Evolutionary conservation across 1,284 basidiomycete species (phyloP), one percentile per base, ranked within the genome.

Genomic region (Trametes versicolor): DNA sequence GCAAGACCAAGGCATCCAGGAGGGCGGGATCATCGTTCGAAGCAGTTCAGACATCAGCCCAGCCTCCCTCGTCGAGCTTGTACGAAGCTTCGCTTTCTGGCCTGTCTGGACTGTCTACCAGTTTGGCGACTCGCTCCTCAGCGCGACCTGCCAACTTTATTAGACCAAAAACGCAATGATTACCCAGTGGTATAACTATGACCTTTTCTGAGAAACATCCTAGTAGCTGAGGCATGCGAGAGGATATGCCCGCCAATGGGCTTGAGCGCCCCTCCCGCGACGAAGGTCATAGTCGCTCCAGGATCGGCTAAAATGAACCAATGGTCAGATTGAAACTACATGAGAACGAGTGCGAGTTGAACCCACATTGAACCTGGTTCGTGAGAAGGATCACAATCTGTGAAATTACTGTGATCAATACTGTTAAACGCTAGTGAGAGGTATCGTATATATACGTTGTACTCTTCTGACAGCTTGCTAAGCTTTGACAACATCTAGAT

Each of bases 81-180:
- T 96, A 97, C 1, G 94, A 95, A 2, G 95, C 95, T 79, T 97
- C 95, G 71, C 93, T 95, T 79, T 97, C 95, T 9, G 94, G 94
- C 71, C 91, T 87, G 75, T 97, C 96, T 5, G 96, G 96, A 72
- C 93, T 96, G 76, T 98, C 96, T 47, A 96, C 93, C 3, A 98
- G 84, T 76, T 97, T 98, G n/a, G 95, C 95, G 34, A 97, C 94
- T 63, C 96, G 91, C 80, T 98, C 96, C 75, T 97, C 96, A 5
- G 94, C 96, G 51, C 95, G 90, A 68, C 96, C 95, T 93, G 70
- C 3, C 13, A 13, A 12, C 27, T 2, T 32, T 32, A 32, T 36
- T 0, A 19, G 10, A 15, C 32, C 19, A 4, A 25, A 12, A 17
- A 13, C 6, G 39, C 21, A 1, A 45, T 27, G 8, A 27, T 10